These are phyloP conservation scores for Cystobasidiaceae sp. DNA, from an alignment of 1,284 basidiomycete genomes.

Conservation along the genomic window DNA sequence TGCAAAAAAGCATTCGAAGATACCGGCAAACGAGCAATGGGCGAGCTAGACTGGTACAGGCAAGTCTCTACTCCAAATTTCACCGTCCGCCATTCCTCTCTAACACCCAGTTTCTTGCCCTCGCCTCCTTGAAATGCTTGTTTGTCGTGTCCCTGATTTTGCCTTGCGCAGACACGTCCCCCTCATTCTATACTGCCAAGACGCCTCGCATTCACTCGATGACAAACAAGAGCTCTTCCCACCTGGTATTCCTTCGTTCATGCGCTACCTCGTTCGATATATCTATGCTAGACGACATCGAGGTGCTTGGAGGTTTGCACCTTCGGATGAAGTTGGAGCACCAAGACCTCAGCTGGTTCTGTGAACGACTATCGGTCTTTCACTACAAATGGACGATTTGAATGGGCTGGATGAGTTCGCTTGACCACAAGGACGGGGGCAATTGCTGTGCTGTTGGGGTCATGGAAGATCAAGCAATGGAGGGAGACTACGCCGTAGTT, in stretches of 20 bases:
- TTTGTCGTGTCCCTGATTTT: not conserved
- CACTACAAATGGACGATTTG: no score
- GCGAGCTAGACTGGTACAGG: not conserved
- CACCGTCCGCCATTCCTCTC: no score
- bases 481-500: no score
- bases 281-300: not conserved
- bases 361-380: no score
- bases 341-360: no score
- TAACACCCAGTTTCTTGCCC: no score
- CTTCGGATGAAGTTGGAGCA: constrained; percentile 6
- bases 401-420: no score
- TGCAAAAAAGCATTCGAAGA: not conserved
- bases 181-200: not conserved
- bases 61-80: no score
- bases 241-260: not conserved
- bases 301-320: not conserved
- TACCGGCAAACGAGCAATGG: not conserved
- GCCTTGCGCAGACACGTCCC: not conserved
- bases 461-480: no score
- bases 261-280: not conserved
- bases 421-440: no score
- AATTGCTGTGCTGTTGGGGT: no score
- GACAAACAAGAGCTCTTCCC: not conserved
- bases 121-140: no score
- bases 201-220: not conserved